phyloP scores from a whole-genome alignment of 169 alveolate species.

The Theileria orientalis region DNA sequence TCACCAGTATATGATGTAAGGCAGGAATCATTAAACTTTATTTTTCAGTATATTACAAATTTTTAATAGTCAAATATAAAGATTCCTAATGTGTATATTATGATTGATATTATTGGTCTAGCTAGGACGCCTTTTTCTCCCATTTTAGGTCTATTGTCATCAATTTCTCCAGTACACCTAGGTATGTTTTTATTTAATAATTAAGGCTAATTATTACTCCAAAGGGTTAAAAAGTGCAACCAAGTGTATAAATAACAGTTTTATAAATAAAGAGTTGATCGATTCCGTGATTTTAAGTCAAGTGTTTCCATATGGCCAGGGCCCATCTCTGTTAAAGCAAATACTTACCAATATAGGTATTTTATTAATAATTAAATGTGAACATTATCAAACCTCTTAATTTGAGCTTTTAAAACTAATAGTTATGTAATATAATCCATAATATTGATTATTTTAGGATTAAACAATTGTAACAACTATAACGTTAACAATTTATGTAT shows the following conservation, averaged over 20 bases:
- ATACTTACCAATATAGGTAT: slow-evolving; percentile 49
- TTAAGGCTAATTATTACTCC: not conserved
- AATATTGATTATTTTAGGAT: slow-evolving; percentile 27
- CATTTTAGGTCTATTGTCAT: slow-evolving; percentile 28
- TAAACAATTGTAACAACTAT: slow-evolving; percentile 38
- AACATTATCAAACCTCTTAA: no score
- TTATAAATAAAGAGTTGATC: slow-evolving; percentile 30
- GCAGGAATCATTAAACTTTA: no score
- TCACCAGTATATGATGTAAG: no score
- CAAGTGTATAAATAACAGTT: slow-evolving; percentile 62
- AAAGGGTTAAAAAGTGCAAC: no score
- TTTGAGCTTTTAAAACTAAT: no score
- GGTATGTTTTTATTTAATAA: not conserved
- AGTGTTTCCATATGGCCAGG: slow-evolving; percentile 64
- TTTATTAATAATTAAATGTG: no score
- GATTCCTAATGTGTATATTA: no score
- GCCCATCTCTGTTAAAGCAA: slow-evolving; percentile 67
- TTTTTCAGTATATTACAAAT: no score
- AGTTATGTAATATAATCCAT: not conserved
- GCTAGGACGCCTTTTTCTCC: slow-evolving; percentile 46
- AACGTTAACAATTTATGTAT: slow-evolving; percentile 63
- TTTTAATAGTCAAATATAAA: no score
- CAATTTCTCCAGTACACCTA: slow-evolving; percentile 24
- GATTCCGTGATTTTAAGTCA: slow-evolving; percentile 67
- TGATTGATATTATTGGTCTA: slow-evolving; percentile 21